Base-by-base conservation (phyloP, 768 basidiomycete genomes). In the Boletus rubescentipes region DNA sequence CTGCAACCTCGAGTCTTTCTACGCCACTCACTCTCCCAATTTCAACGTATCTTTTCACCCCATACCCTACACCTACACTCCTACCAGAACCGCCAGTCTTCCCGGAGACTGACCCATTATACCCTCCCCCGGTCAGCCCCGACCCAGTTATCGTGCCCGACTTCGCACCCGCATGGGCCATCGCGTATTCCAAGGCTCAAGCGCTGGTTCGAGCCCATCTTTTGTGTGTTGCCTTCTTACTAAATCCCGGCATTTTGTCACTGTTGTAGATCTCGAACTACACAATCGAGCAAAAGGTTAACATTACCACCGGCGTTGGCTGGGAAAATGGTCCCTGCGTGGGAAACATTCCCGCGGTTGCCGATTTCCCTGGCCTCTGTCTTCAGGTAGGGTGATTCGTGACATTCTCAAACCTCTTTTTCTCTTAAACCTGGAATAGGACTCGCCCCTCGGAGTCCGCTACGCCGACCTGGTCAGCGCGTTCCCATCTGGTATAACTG, bases 401-500 rank as follows among this genome's bases (percentile, higher is more conserved):
- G 36, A n/a, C 31, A 2, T 10, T 4, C 9, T 46, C 18, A 9
- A 29, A 8, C 1, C 14, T 34, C 37, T 9, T 12, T 44, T 29
- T 11, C 14, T 42, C 34, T 49, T 12, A 44, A 40, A 31, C 43
- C 62, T 36, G 7, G 11, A 49, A n/a, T 50, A 85, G 78, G 85
- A 89, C 58, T 84, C 85, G 20, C 90, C 90, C 3, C 76, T 91
- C 1, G 93, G 93, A 4, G 83, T 95, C 18, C 87, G 93, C 42
- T 75, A 78, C 59, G 81, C 83, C 0, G 87, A 94, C 66, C 83
- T 79, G 32, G 83, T 84, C 7, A 87, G 87, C 4, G 82, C 82
- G 0, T 95, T 93, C 73, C 93, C 95, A 0, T 79, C 93, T n/a
- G 89, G 84, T 0, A 76, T 97, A 60, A 93, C 89, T 49, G 77